A percentile compares a stretch with the other conserved stretches of the same genome.
Conservation (phyloP, 768 basidiomycete genomes). For the Kwoniella botswanensis region DNA sequence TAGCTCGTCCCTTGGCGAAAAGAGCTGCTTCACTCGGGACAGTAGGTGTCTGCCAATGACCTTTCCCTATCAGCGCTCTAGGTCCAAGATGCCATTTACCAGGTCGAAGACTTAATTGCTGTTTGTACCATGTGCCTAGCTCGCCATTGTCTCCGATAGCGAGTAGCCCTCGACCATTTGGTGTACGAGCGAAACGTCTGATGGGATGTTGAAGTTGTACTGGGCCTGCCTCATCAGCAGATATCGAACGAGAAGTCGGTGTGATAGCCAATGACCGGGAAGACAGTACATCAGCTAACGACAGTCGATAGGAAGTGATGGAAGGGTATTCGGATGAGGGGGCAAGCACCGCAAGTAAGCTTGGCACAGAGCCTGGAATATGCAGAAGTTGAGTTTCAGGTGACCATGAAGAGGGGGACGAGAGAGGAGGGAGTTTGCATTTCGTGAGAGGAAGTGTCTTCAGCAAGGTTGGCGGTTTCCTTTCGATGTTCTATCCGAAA, state of each 20-base stretch:
- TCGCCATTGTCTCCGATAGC: conserved; percentile 46
- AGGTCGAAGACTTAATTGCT: conserved; percentile 30
- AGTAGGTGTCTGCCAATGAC: conserved; percentile 26
- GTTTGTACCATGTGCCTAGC: conserved; percentile 46
- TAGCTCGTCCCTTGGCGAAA: conserved; percentile 51
- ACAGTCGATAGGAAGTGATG: conserved; percentile 9
- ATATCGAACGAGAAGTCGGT: not conserved
- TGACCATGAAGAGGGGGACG: conserved; percentile 5
- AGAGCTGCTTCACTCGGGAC: conserved; percentile 32
- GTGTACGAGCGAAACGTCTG: conserved; percentile 47
- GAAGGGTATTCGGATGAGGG: not conserved
- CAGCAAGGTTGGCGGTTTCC: conserved; percentile 69
- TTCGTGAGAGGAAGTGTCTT: conserved; percentile 37
- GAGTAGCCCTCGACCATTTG: conserved; percentile 55
- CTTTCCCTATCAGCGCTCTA: conserved; percentile 39
- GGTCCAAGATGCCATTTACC: conserved; percentile 15
- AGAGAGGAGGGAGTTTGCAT: not conserved
- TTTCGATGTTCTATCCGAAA: conserved; percentile 75
- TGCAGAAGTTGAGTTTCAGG: conserved; percentile 24
- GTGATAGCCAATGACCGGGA: conserved; percentile 14
- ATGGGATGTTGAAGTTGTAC: conserved; percentile 40
- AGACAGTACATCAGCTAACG: conserved; percentile 17
- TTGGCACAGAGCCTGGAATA: conserved; percentile 7
- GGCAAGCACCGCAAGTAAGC: conserved; percentile 17
- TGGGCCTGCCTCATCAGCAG: conserved; percentile 24